Evolutionary conservation across 805 yeast species (phyloP).

Genomic region (Yarrowia sp.): DNA sequence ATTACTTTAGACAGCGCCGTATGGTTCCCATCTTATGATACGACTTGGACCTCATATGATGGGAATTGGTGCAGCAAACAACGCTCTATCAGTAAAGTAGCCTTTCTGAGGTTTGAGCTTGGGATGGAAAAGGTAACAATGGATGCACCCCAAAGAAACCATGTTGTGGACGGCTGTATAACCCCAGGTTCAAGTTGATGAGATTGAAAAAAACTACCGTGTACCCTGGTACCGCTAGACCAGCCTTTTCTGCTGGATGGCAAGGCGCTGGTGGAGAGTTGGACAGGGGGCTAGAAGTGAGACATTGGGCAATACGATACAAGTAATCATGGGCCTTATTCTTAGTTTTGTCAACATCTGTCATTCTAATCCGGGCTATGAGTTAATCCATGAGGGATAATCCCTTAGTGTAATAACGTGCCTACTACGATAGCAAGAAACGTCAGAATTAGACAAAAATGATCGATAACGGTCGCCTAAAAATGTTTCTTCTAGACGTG

Average conservation of each 20-base stretch:
- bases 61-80: neutral
- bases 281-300: neutral
- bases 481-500: too few relatives aligned
- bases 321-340: neutral
- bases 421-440: too few relatives aligned
- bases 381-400: too few relatives aligned
- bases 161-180: neutral
- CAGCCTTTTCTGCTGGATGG: neutral
- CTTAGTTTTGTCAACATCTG: neutral
- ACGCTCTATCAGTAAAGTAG: too few relatives aligned
- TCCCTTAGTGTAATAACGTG: too few relatives aligned
- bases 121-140: neutral
- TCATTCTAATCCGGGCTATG: neutral
- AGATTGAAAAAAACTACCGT: too few relatives aligned
- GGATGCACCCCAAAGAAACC: neutral
- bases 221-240: too few relatives aligned
- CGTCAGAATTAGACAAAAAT: too few relatives aligned
- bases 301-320: neutral
- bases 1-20: neutral
- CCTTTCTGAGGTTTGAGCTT: neutral
- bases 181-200: too few relatives aligned
- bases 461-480: too few relatives aligned
- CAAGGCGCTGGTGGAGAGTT: neutral
- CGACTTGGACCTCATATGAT: neutral
- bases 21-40: neutral